phyloP scores from a whole-genome alignment of 2,329 filamentous ascomycete genomes.

The Xylariomycetidae sp. region DNA sequence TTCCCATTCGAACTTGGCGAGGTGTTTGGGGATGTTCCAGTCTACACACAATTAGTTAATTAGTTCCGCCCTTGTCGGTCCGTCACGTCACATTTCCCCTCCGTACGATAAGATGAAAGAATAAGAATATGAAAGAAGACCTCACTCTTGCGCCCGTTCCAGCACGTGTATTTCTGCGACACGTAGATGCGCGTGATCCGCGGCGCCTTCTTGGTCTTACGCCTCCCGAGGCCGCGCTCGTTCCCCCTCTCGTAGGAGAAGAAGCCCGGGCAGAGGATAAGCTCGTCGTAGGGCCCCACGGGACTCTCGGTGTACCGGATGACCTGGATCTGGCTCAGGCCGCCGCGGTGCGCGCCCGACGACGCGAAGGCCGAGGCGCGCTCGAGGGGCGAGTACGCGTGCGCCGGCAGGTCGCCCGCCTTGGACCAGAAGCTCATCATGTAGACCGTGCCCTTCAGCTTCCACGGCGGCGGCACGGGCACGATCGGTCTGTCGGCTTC shows the following conservation, averaged over 20 bases:
- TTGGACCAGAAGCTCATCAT: slow-evolving; percentile 37
- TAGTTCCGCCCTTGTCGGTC: not conserved
- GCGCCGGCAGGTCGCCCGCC: slow-evolving; percentile 27
- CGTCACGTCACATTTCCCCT: not conserved
- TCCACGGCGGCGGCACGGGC: slow-evolving; percentile 36
- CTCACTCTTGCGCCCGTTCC: slow-evolving; percentile 47
- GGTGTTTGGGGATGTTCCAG: slow-evolving; percentile 53
- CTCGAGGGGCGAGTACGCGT: slow-evolving; percentile 45
- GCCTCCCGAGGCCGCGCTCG: slow-evolving; percentile 25
- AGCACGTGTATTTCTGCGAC: slow-evolving; percentile 46
- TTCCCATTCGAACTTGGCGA: slow-evolving; percentile 46
- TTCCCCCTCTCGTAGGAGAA: slow-evolving; percentile 36
- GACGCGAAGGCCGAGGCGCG: slow-evolving; percentile 33
- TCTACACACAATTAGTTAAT: slow-evolving; percentile 26
- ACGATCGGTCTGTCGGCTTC: slow-evolving; percentile 12
- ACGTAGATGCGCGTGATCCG: slow-evolving; percentile 52
- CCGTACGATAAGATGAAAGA: too few relatives aligned
- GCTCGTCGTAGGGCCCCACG: slow-evolving; percentile 50
- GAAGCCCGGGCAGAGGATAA: slow-evolving; percentile 42
- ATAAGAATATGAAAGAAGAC: slow-evolving; percentile 6
- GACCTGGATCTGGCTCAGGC: slow-evolving; percentile 45
- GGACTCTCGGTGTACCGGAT: slow-evolving; percentile 47
- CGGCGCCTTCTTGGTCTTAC: slow-evolving; percentile 29
- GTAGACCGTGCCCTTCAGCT: slow-evolving; percentile 40
- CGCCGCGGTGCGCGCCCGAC: slow-evolving; percentile 36